Base-by-base conservation (phyloP, 2,329 filamentous ascomycete genomes). In the Xylariaceae sp. region DNA sequence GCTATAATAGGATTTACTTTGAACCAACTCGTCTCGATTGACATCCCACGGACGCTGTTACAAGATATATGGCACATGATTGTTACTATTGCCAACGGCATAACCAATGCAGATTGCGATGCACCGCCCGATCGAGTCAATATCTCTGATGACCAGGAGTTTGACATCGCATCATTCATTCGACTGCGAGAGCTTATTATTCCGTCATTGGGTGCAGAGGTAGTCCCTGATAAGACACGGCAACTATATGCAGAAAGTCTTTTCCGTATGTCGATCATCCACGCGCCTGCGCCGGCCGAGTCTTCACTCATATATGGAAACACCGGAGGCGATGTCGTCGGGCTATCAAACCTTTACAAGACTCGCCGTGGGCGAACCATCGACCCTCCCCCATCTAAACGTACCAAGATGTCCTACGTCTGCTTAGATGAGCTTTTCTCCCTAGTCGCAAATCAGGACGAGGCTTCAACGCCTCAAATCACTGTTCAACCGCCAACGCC, bases 221-320 rank as follows among this genome's bases (percentile, higher is more conserved):
- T 76, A 2, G 81, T 97, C 6, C 78, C 85, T 1, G 86, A 92
- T 59, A 76, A 77, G 57, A 83, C 87, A 3, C 84, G 91, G 33
- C 81, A 81, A 47, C 74, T 81, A 1, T 96, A 92, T 65, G 84
- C 88, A 0, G 82, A 87, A 59, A 87, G 85, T 20, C 80, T 99
- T 1, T 96, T 97, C 74, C 79, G 81, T 39, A 89, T 85, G 24
- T 96, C 92, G 1, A 84, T 96, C 52, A 85, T 97, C 44, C 91
- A 96, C 68, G 72, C 80, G 1, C 82, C 85, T 0, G 73, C 78
- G 0, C 76, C 77, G 0, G 69, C 73, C 0, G 85, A 91, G 60
- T 78, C 80, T 10, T 77, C 69, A 0, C 78, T 75, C 76, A 88
- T 77, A 64, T 88, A 55, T 77, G 83, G 40, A 60, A 74, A 44